Evolutionary conservation across 805 yeast genomes (phyloP).

Genomic region (Saccharomycopsis sp.): DNA sequence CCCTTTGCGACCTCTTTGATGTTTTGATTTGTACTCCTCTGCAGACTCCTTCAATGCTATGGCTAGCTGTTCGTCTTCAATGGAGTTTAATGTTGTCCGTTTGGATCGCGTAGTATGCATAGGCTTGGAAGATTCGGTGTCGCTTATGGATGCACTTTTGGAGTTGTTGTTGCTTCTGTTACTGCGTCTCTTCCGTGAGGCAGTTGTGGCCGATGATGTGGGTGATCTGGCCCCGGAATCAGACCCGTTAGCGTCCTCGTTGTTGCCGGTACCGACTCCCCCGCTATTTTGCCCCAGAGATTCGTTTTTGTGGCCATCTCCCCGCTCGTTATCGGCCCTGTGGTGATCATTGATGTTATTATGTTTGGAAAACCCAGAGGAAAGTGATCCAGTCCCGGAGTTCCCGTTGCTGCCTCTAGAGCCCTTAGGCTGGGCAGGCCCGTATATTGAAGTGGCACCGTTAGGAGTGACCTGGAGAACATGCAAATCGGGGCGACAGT

Average conservation of each 20-base stretch:
- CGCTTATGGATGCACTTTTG: neutral
- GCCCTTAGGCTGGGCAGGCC: conserved; percentile 37
- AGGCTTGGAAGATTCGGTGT: conserved; percentile 15
- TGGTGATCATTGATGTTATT: neutral
- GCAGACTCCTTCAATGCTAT: conserved; percentile 54
- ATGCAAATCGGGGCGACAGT: conserved; percentile 82
- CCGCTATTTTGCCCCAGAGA: neutral
- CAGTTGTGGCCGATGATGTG: neutral
- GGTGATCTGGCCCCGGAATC: neutral
- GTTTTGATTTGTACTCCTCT: conserved; percentile 35
- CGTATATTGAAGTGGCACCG: conserved; percentile 43
- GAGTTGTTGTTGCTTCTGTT: neutral
- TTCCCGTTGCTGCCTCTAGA: neutral
- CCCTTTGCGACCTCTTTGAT: conserved; percentile 22
- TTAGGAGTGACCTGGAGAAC: conserved; percentile 41
- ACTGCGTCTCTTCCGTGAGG: neutral
- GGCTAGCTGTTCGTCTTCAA: conserved; percentile 21
- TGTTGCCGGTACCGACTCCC: neutral
- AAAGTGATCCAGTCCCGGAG: neutral
- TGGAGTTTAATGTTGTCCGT: conserved; percentile 27
- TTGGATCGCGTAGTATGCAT: conserved; percentile 35
- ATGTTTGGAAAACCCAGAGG: neutral
- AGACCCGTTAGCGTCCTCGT: neutral
- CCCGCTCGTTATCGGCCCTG: conserved; percentile 21
- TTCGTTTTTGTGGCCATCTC: conserved; percentile 23